These are phyloP conservation scores for Suhomyces atakaporum DNA, from an alignment of 1,139 yeast genomes.

Conservation along the genomic window DNA sequence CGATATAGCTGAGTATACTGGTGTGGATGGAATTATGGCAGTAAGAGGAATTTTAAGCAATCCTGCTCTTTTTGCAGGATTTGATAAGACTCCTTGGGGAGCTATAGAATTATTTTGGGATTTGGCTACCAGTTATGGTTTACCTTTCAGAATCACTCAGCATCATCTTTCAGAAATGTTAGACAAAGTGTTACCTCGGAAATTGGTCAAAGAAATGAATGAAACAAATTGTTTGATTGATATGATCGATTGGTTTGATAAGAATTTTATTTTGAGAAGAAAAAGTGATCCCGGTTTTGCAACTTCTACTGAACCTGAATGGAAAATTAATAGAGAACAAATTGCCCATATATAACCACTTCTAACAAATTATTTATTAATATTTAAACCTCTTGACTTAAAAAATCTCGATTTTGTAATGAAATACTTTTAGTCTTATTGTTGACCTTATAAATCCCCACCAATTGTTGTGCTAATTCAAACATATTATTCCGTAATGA, in stretches of 20 bases:
- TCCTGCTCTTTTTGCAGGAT: constrained; percentile 86
- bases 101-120: constrained; percentile 85
- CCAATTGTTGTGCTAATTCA: constrained; percentile 89
- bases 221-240: constrained; percentile 57
- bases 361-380: too few species aligned
- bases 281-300: constrained; percentile 72
- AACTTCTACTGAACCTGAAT: constrained; percentile 54
- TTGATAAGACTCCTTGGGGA: constrained; percentile 78
- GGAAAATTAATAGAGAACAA: constrained; percentile 38
- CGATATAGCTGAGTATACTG: constrained; percentile 62
- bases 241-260: constrained; percentile 81
- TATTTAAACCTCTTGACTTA: constrained; percentile 15
- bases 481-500: constrained; percentile 97
- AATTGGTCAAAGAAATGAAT: constrained; percentile 64
- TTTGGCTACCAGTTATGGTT: constrained; percentile 73
- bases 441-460: constrained; percentile 91
- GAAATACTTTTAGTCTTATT: constrained; percentile 89
- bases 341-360: constrained; percentile 5
- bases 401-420: constrained; percentile 60
- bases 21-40: constrained; percentile 93
- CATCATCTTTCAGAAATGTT: constrained; percentile 91
- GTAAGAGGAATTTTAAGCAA: constrained; percentile 85
- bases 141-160: constrained; percentile 80
- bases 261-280: constrained; percentile 63
- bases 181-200: constrained; percentile 57